phyloP scores from a whole-genome alignment of 306 rosid genomes.

The Quercus cerris region DNA sequence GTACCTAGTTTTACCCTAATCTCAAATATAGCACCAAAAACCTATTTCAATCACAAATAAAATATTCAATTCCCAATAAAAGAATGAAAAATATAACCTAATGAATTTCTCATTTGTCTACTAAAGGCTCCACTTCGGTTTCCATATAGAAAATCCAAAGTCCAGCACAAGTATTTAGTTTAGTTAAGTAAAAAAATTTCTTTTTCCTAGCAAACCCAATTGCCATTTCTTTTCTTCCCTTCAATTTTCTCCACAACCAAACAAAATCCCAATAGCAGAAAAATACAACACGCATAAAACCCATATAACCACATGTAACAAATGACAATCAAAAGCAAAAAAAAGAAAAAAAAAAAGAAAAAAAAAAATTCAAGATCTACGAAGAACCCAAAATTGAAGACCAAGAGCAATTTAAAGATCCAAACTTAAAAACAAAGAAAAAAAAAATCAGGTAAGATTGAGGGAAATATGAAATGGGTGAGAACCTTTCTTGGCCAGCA shows the following conservation, averaged over 20 bases:
- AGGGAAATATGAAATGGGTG: slow-evolving; percentile 7
- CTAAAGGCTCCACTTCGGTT: not conserved
- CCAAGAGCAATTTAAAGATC: slow-evolving; percentile 13
- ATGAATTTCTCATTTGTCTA: not conserved
- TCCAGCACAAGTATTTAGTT: not conserved
- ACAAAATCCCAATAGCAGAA: not conserved
- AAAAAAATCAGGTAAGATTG: not conserved
- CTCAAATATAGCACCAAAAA: not conserved
- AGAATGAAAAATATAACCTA: not conserved
- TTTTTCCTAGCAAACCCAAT: not conserved
- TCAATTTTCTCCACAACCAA: not conserved
- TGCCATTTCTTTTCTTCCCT: not conserved
- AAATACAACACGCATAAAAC: not conserved
- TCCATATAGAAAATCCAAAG: not conserved
- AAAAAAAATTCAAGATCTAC: not conserved
- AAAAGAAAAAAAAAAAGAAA: not conserved
- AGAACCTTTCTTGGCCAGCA: slow-evolving; percentile 88
- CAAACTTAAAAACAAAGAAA: not conserved
- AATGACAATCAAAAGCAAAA: not conserved
- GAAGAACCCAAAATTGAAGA: not conserved
- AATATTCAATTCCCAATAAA: not conserved
- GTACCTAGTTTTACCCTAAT: too few relatives aligned
- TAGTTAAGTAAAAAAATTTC: not conserved
- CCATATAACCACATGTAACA: not conserved
- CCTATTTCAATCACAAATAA: not conserved